Evolutionary conservation across 2,329 filamentous ascomycete genomes (phyloP).

Genomic region (Cercospora sp.): DNA sequence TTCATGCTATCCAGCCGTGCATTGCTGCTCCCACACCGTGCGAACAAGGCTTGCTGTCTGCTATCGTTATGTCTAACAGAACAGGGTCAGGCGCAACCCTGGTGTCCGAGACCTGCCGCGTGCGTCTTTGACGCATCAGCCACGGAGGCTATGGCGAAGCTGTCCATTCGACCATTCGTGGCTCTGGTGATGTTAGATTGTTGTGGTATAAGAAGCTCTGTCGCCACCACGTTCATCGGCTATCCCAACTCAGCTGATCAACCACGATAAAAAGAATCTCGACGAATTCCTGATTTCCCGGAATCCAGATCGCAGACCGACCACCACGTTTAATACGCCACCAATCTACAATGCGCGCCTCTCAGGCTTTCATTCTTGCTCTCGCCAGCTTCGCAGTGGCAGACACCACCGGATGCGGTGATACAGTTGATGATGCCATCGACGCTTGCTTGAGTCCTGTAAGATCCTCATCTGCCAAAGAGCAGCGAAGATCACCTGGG

Average conservation of each 20-base stretch:
- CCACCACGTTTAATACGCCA: no score
- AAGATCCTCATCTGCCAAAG: not conserved
- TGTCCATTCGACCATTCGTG: not conserved
- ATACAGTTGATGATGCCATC: not conserved
- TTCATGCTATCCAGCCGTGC: not conserved
- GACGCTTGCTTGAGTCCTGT: not conserved
- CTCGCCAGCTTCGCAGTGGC: not conserved
- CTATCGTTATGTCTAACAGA: not conserved
- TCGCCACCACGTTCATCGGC: no score
- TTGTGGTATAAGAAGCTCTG: no score
- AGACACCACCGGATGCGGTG: not conserved
- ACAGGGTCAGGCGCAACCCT: not conserved
- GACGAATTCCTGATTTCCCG: no score
- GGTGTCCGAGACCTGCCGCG: not conserved
- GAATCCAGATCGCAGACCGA: no score
- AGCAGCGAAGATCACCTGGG: not conserved
- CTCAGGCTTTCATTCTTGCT: not conserved
- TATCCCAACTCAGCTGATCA: no score
- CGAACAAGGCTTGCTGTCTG: not conserved
- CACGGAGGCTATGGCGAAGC: not conserved
- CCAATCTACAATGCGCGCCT: not conserved
- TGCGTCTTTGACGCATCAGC: not conserved
- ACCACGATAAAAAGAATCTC: no score
- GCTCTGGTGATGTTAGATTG: not conserved
- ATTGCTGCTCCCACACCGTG: not conserved